phyloP scores from a whole-genome alignment of 495 filamentous ascomycete species.

The Lindgomyces ingoldianus region DNA sequence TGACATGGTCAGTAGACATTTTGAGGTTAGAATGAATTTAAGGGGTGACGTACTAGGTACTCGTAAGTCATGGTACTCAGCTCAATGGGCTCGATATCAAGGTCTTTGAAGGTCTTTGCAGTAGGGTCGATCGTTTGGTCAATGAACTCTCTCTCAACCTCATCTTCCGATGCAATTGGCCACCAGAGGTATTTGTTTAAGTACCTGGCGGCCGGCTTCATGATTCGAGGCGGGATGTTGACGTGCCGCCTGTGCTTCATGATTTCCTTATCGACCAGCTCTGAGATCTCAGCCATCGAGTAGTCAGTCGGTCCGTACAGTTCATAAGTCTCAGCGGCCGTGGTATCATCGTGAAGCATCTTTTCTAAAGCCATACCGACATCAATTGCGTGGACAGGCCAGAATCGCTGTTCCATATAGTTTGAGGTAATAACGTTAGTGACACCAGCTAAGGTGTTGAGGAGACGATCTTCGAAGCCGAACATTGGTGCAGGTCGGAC shows the following conservation, averaged over 20 bases:
- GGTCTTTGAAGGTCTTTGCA: slow-evolving; percentile 94
- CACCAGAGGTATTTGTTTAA: slow-evolving; percentile 86
- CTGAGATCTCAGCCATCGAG: slow-evolving; percentile 80
- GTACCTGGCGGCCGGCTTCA: slow-evolving; percentile 69
- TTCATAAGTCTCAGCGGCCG: slow-evolving; percentile 87
- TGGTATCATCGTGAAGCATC: slow-evolving; percentile 88
- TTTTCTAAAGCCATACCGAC: slow-evolving; percentile 82
- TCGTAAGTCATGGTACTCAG: slow-evolving; percentile 81
- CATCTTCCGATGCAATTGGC: slow-evolving; percentile 77
- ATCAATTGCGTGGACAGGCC: slow-evolving; percentile 81
- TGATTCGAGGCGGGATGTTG: slow-evolving; percentile 79
- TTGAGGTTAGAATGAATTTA: background rate
- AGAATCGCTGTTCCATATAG: slow-evolving; percentile 85
- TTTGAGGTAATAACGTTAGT: slow-evolving; percentile 86
- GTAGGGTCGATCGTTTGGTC: slow-evolving; percentile 87
- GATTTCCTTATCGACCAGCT: slow-evolving; percentile 89
- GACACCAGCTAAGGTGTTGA: slow-evolving; percentile 77
- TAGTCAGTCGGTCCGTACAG: slow-evolving; percentile 94
- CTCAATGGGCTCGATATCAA: slow-evolving; percentile 83
- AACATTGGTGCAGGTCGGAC: slow-evolving; percentile 93
- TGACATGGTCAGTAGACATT: slow-evolving; percentile 1
- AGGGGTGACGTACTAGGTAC: slow-evolving; percentile 72
- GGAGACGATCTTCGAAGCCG: slow-evolving; percentile 89
- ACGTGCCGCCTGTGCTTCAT: slow-evolving; percentile 85
- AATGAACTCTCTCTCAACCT: slow-evolving; percentile 90